Percentiles rank a stretch among this genome's conserved stretches.
These are phyloP conservation scores for Heliamphora exappendiculata DNA, from an alignment of 148 eudicot genomes.

Conservation along the genomic window DNA sequence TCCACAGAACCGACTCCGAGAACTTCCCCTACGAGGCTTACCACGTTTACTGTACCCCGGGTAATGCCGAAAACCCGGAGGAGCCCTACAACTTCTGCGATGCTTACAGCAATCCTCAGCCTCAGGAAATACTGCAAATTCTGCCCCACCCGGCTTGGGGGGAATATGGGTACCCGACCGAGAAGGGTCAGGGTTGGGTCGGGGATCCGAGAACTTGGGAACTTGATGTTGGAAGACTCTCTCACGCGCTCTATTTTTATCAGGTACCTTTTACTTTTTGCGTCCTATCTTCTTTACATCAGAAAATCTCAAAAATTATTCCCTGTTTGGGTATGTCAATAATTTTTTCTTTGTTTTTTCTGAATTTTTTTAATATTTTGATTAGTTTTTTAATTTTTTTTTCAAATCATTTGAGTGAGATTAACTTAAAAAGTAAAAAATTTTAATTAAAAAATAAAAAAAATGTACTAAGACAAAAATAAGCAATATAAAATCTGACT, in stretches of 20 bases:
- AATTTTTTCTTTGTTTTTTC: no score
- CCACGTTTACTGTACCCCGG: constrained; percentile 47
- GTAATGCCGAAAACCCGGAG: constrained; percentile 33
- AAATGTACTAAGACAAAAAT: no score
- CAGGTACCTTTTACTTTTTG: constrained; percentile 21
- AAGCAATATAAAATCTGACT: no score
- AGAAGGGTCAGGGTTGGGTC: constrained; percentile 39
- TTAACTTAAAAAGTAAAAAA: no score
- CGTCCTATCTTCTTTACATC: background rate
- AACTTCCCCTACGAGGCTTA: constrained; percentile 44
- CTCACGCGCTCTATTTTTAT: constrained; percentile 33
- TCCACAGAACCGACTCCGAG: constrained; percentile 28
- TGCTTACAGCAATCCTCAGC: constrained; percentile 46
- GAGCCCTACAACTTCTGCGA: constrained; percentile 26
- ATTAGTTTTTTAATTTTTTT: no score
- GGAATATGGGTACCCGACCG: constrained; percentile 36
- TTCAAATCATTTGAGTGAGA: no score
- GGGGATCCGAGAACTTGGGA: constrained; percentile 41
- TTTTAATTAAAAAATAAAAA: no score
- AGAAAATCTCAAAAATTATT: no score
- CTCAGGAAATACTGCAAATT: constrained; percentile 47
- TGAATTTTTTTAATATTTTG: no score
- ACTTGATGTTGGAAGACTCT: constrained; percentile 42
- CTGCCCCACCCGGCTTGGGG: constrained; percentile 47
- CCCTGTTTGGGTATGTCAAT: no score